These are phyloP conservation scores for Solidago caesia DNA, from an alignment of 129 eudicot species.

Conservation along the genomic window DNA sequence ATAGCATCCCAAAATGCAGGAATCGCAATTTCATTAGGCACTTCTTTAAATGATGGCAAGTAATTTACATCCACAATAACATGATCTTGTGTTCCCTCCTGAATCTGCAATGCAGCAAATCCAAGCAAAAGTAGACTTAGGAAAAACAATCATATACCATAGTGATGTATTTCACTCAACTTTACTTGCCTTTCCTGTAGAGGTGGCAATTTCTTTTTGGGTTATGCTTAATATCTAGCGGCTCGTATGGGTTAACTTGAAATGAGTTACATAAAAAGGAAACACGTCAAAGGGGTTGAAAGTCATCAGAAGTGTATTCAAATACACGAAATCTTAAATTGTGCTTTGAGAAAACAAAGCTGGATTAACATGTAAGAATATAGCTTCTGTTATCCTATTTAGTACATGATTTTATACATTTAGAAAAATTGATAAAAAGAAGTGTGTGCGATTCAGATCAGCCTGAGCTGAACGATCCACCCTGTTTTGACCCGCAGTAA, in stretches of 20 bases:
- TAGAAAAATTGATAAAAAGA: neutral
- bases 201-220: neutral
- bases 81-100: slow-evolving; percentile 87
- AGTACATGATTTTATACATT: too few relatives aligned
- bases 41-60: slow-evolving; percentile 96
- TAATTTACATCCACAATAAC: slow-evolving; percentile 96
- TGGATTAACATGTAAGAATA: too few relatives aligned
- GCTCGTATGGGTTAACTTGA: neutral
- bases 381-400: too few relatives aligned
- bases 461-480: neutral
- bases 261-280: too few relatives aligned
- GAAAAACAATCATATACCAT: too few relatives aligned
- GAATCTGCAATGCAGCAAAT: slow-evolving; percentile 45
- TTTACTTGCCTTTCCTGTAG: too few relatives aligned
- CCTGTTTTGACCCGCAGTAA: neutral
- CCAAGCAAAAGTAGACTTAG: neutral
- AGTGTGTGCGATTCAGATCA: neutral
- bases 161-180: too few relatives aligned
- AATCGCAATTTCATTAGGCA: slow-evolving; percentile 64
- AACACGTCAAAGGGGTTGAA: too few relatives aligned
- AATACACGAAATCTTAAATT: too few relatives aligned
- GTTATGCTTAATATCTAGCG: neutral
- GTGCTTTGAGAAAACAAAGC: too few relatives aligned
- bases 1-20: slow-evolving; percentile 98
- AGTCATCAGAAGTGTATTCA: too few relatives aligned